These are phyloP conservation scores for Amaranthus tricolor DNA, from an alignment of 179 eudicot genomes.

Conservation along the genomic window DNA sequence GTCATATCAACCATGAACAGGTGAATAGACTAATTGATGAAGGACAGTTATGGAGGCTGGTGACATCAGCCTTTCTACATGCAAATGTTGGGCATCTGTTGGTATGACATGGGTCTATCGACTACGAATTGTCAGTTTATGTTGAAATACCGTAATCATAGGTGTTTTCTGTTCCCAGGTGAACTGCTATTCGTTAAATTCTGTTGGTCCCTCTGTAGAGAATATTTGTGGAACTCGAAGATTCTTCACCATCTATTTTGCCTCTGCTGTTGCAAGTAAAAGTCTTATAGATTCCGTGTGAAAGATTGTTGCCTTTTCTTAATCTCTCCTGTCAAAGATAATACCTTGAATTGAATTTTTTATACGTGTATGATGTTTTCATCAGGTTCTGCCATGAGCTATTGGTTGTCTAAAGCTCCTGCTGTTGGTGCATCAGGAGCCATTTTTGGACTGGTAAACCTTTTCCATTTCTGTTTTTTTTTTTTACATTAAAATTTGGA, in stretches of 20 bases:
- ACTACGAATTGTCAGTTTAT: neutral
- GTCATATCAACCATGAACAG: constrained; percentile 38
- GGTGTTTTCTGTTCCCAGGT: constrained; percentile 41
- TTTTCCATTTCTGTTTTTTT: neutral
- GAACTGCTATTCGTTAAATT: constrained; percentile 74
- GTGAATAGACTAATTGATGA: constrained; percentile 68
- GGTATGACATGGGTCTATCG: constrained; percentile 41
- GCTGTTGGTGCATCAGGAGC: constrained; percentile 94
- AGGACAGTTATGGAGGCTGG: constrained; percentile 85
- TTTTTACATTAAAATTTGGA: neutral
- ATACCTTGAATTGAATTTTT: neutral
- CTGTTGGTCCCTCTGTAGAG: constrained; percentile 76
- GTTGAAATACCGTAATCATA: constrained; percentile 2
- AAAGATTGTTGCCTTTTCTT: constrained; percentile 7
- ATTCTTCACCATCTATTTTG: constrained; percentile 57
- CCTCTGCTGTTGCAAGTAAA: constrained; percentile 71
- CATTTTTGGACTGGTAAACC: constrained; percentile 75
- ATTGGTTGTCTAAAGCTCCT: constrained; percentile 66
- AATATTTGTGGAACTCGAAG: constrained; percentile 62
- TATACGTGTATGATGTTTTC: constrained; percentile 27
- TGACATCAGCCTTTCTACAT: constrained; percentile 74
- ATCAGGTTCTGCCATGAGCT: constrained; percentile 74
- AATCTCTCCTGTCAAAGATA: neutral
- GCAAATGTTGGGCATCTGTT: constrained; percentile 79
- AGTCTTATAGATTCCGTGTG: constrained; percentile 7